Evolutionary conservation across 306 rosid genomes (phyloP).

Genomic region (Luffa aegyptiaca): DNA sequence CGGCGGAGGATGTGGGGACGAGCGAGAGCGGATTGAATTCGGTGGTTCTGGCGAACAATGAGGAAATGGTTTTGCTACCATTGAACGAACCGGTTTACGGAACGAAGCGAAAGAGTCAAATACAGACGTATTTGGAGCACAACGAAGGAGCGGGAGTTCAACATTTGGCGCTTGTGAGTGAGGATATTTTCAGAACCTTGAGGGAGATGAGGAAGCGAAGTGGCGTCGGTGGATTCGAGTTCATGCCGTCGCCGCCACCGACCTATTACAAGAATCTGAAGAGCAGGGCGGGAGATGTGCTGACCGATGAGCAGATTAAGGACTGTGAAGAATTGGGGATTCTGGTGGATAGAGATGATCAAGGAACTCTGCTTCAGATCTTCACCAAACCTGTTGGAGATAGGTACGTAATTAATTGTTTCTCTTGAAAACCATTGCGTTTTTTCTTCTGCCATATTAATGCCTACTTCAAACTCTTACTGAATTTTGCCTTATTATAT

Average conservation of each 20-base stretch:
- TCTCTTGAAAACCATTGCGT: background rate
- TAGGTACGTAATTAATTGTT: conserved; percentile 29
- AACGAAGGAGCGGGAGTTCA: conserved; percentile 88
- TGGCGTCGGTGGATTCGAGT: conserved; percentile 65
- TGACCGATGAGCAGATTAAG: conserved; percentile 62
- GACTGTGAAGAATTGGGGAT: conserved; percentile 86
- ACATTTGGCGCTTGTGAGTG: conserved; percentile 56
- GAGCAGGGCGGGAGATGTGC: conserved; percentile 55
- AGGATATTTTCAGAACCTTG: conserved; percentile 58
- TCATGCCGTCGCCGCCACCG: conserved; percentile 92
- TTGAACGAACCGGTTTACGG: conserved; percentile 85
- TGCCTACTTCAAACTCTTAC: background rate
- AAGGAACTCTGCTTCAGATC: conserved; percentile 87
- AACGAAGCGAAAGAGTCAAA: conserved; percentile 83
- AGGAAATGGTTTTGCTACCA: conserved; percentile 63
- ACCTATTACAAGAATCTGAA: conserved; percentile 65
- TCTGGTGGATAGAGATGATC: conserved; percentile 83
- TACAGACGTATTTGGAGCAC: conserved; percentile 86
- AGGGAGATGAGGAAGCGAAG: conserved; percentile 79
- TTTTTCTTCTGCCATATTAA: background rate
- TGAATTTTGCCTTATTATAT: background rate
- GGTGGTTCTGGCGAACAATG: conserved; percentile 63
- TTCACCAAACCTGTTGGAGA: conserved; percentile 94
- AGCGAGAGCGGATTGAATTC: conserved; percentile 86
- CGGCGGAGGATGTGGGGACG: conserved; percentile 85